phyloP scores from a whole-genome alignment of 495 filamentous ascomycete genomes.

The Podospora anserina region DNA sequence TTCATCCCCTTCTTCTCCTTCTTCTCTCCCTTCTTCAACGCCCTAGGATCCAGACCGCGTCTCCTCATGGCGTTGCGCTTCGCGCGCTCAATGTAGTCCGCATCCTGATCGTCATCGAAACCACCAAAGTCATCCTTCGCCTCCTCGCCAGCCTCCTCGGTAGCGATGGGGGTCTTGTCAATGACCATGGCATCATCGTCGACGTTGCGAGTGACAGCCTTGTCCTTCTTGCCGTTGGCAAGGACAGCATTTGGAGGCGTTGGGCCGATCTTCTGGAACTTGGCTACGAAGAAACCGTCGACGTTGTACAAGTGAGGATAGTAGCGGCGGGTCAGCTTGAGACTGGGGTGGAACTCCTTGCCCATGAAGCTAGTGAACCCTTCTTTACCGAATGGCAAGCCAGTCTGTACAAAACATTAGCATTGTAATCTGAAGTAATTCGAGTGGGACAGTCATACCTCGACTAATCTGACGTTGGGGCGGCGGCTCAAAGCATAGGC shows the following conservation, averaged over 20 bases:
- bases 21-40: constrained; percentile 34
- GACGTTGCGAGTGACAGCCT: constrained; percentile 23
- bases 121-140: constrained; percentile 68
- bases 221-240: constrained; percentile 37
- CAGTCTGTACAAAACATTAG: constrained; percentile 50
- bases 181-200: constrained; percentile 41
- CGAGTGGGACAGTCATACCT: constrained; percentile 33
- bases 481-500: constrained; percentile 86
- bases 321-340: constrained; percentile 83
- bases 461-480: constrained; percentile 89
- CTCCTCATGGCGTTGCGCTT: constrained; percentile 57
- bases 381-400: constrained; percentile 85
- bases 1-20: constrained; percentile 22
- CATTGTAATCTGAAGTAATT: not conserved
- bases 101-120: constrained; percentile 82
- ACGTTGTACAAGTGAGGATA: constrained; percentile 96
- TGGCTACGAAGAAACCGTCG: constrained; percentile 97
- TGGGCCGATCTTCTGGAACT: constrained; percentile 88
- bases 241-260: constrained; percentile 57
- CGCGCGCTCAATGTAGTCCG: constrained; percentile 73
- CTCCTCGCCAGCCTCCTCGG: constrained; percentile 39
- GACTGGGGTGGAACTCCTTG: constrained; percentile 80
- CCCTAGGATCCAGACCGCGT: constrained; percentile 52
- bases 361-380: constrained; percentile 85
- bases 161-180: constrained; percentile 50